These are phyloP conservation scores for Debaryomyces prosopidis DNA, from an alignment of 805 yeast species.

Conservation along the genomic window DNA sequence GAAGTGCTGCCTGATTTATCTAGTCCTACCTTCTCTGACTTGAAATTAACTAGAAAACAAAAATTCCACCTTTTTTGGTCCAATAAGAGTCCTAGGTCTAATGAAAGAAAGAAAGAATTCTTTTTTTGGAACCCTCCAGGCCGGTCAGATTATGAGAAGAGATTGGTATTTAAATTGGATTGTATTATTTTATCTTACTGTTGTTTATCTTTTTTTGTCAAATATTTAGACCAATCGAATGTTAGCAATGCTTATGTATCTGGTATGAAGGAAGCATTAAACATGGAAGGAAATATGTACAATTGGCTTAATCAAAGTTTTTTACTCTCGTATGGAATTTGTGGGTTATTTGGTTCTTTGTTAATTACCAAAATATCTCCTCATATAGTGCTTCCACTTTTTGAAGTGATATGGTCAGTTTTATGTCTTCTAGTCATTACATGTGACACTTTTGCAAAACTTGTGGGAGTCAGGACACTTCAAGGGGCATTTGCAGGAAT, in stretches of 20 bases:
- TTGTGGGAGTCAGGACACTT: conserved; percentile 1
- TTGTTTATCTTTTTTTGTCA: conserved; percentile 4
- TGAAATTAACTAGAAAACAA: conserved; percentile 26
- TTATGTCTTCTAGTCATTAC: conserved; percentile 11
- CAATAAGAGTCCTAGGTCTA: neutral
- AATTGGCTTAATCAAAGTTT: conserved; percentile 21
- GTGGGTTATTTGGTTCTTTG: conserved; percentile 7
- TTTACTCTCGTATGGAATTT: conserved; percentile 16
- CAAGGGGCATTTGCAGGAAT: conserved; percentile 5
- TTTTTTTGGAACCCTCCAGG: conserved; percentile 4
- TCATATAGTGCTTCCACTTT: conserved; percentile 10
- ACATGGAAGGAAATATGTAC: conserved; percentile 27
- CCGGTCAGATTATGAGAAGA: neutral
- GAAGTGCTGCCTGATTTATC: too few relatives aligned
- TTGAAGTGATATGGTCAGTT: conserved; percentile 27
- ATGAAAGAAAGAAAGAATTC: neutral
- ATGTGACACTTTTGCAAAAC: neutral
- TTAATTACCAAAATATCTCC: conserved; percentile 9
- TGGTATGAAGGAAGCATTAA: conserved; percentile 31
- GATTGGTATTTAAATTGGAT: conserved; percentile 3
- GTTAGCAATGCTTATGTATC: conserved; percentile 28
- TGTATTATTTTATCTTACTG: conserved; percentile 2
- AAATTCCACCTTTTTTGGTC: conserved; percentile 1
- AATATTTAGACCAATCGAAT: conserved; percentile 3
- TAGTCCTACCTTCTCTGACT: too few relatives aligned